These are phyloP conservation scores for Jatropha podagrica DNA, from an alignment of 441 rosid species.

Conservation along the genomic window DNA sequence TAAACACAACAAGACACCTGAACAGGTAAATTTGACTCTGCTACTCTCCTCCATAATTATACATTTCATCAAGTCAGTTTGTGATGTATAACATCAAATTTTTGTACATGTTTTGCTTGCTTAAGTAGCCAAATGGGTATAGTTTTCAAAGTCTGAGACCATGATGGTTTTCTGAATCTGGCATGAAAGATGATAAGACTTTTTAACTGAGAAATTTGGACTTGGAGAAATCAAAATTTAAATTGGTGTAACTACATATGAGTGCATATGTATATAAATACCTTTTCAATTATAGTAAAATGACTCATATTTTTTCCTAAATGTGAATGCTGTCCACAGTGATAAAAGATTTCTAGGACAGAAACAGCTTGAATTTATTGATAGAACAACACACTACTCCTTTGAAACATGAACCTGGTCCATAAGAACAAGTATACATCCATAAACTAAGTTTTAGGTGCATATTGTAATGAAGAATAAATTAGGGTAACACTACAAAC, in stretches of 20 bases:
- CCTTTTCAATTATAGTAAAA: background rate
- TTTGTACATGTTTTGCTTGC: background rate
- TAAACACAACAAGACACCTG: constrained; percentile 51
- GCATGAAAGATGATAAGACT: background rate
- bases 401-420: no score
- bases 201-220: background rate
- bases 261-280: background rate
- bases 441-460: background rate
- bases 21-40: constrained; percentile 41
- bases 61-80: background rate
- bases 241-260: background rate
- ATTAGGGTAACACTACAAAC: background rate
- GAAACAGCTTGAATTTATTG: background rate
- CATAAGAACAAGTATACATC: background rate
- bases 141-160: background rate
- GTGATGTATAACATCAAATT: background rate
- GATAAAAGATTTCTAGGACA: background rate
- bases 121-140: background rate
- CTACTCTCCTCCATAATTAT: background rate
- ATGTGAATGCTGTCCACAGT: constrained; percentile 1
- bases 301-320: background rate
- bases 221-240: background rate
- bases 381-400: background rate
- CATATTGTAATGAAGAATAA: background rate
- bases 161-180: background rate